Conservation (phyloP, 1,139 yeast genomes). For the Casaregolazyma suthepensis region DNA sequence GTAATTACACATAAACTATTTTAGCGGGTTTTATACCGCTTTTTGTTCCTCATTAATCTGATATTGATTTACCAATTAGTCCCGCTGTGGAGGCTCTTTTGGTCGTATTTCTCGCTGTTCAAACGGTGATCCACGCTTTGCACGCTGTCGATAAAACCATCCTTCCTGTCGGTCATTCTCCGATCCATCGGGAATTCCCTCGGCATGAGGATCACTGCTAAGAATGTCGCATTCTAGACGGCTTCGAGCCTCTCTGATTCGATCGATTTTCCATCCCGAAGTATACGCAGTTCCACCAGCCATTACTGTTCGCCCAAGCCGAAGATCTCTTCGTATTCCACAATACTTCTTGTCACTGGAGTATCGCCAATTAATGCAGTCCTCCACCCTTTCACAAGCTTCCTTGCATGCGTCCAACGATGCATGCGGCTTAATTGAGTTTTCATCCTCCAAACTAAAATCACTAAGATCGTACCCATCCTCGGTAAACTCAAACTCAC, state of each 20-base stretch:
- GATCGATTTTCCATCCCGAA: constrained; percentile 29
- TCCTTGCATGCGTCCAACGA: constrained; percentile 21
- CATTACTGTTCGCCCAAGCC: constrained; percentile 17
- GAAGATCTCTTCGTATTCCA: constrained; percentile 15
- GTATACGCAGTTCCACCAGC: constrained; percentile 10
- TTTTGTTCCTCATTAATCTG: not conserved
- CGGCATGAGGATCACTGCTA: constrained; percentile 7
- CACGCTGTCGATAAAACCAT: constrained; percentile 17
- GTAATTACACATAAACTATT: not conserved
- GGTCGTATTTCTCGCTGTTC: not conserved
- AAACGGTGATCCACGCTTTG: not conserved
- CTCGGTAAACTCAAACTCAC: constrained; percentile 11
- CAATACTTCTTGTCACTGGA: constrained; percentile 17
- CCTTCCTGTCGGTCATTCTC: constrained; percentile 16
- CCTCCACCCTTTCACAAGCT: constrained; percentile 20
- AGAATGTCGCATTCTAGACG: constrained; percentile 22
- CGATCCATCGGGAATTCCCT: constrained; percentile 13
- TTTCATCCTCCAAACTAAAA: constrained; percentile 13
- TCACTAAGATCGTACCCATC: constrained; percentile 12
- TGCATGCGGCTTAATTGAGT: constrained; percentile 20
- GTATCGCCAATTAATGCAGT: constrained; percentile 27
- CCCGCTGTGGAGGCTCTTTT: not conserved
- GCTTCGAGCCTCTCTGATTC: constrained; percentile 27
- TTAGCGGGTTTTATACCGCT: not conserved
- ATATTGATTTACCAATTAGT: not conserved